phyloP scores from a whole-genome alignment of 2,329 filamentous ascomycete genomes.

The Plectosphaerella sp. region DNA sequence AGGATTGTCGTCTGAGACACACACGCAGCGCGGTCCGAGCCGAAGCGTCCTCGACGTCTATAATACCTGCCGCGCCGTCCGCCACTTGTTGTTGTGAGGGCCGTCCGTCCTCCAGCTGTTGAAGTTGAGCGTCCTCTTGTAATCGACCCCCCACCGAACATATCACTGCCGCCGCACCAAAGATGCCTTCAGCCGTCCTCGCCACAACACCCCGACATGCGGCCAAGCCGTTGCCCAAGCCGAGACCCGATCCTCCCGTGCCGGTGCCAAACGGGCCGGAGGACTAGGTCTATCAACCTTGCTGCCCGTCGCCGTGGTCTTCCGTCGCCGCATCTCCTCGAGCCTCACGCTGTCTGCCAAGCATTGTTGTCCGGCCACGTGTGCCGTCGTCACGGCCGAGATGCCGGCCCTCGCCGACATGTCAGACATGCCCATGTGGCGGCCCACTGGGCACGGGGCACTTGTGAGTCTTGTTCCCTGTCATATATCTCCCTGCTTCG shows the following conservation, averaged over 20 bases:
- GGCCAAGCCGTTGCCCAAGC: conserved; percentile 22
- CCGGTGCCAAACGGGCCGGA: conserved; percentile 20
- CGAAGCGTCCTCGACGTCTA: neutral
- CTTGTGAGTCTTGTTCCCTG: too few species aligned
- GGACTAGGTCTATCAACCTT: conserved; percentile 2
- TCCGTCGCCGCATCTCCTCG: too few species aligned
- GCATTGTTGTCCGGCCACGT: too few species aligned
- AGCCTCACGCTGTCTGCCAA: too few species aligned
- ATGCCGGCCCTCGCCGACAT: neutral
- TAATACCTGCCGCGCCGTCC: neutral
- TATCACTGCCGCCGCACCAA: neutral
- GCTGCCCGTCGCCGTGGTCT: neutral
- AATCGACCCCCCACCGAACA: neutral
- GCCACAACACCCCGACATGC: conserved; percentile 1
- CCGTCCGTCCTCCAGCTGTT: neutral
- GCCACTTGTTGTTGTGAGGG: neutral
- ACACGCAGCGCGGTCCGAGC: neutral
- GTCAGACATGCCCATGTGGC: neutral
- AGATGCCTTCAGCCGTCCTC: neutral
- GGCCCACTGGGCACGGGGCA: neutral
- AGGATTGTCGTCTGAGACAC: neutral
- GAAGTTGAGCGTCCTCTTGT: neutral
- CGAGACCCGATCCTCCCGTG: conserved; percentile 22
- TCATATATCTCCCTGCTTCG: too few species aligned
- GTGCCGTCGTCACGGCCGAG: too few species aligned